phyloP scores from a whole-genome alignment of 306 rosid species.

The Casuarina glauca region DNA sequence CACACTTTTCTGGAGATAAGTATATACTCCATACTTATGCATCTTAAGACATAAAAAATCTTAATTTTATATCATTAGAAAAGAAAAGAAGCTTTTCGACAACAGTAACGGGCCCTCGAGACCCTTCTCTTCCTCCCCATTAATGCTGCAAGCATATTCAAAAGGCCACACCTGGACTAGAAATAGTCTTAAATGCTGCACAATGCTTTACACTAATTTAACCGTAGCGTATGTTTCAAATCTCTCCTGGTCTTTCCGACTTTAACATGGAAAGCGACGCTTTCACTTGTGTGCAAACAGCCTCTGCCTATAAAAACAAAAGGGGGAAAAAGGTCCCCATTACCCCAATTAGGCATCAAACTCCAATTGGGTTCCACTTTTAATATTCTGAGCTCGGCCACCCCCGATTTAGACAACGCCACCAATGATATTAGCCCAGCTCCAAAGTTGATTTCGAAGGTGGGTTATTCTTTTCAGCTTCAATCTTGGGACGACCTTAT shows the following conservation, averaged over 20 bases:
- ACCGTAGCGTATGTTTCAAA: not conserved
- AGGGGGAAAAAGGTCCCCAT: not conserved
- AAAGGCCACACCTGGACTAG: slow-evolving; percentile 26
- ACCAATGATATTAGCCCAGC: no score
- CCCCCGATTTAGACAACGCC: not conserved
- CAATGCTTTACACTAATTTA: slow-evolving; percentile 17
- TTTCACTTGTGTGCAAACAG: not conserved
- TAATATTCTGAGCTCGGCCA: not conserved
- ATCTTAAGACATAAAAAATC: no score
- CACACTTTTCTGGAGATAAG: no score
- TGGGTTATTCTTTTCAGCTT: no score
- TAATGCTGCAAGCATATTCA: slow-evolving; percentile 29
- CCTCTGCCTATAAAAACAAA: not conserved
- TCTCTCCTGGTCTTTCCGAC: not conserved
- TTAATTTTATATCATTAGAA: no score
- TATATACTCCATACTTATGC: no score
- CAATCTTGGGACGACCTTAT: no score
- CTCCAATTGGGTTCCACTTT: not conserved
- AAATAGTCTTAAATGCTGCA: slow-evolving; percentile 4
- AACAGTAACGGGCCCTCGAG: no score
- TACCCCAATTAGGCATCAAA: not conserved
- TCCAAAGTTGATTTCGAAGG: no score
- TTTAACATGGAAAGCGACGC: not conserved
- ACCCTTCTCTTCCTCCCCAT: slow-evolving; percentile 6
- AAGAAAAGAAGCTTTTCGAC: no score